A percentile compares a stretch with the other conserved stretches of the same genome.
These are phyloP conservation scores for Saururus chinensis DNA, from an alignment of 164 flowering plant species.

Conservation along the genomic window DNA sequence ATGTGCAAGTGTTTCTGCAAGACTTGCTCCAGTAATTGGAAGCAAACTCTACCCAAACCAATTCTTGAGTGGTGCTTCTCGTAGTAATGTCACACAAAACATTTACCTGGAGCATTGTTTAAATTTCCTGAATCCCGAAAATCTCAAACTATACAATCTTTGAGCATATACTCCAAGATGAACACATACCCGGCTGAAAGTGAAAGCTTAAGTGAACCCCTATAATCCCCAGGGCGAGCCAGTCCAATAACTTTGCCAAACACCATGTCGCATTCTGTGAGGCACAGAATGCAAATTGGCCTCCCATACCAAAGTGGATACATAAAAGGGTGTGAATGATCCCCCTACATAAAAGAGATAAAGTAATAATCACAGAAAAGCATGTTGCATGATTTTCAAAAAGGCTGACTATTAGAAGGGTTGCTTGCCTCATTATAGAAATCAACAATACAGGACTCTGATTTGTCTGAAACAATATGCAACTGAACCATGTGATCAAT, in stretches of 20 bases:
- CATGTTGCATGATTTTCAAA: neutral
- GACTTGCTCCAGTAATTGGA: too few relatives aligned
- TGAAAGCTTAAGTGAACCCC: slow-evolving; percentile 64
- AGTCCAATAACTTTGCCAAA: slow-evolving; percentile 53
- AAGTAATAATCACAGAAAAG: neutral
- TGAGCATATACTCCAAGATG: too few relatives aligned
- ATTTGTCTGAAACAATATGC: slow-evolving; percentile 44
- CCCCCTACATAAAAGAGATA: slow-evolving; percentile 42
- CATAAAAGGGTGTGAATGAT: slow-evolving; percentile 69
- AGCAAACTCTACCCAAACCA: too few relatives aligned
- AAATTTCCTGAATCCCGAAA: too few relatives aligned
- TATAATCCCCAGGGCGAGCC: slow-evolving; percentile 68
- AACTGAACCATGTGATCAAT: slow-evolving; percentile 40
- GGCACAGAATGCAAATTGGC: slow-evolving; percentile 50
- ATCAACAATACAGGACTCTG: slow-evolving; percentile 69
- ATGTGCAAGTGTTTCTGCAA: too few relatives aligned
- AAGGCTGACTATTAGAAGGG: neutral
- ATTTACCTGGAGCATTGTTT: too few relatives aligned
- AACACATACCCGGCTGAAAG: slow-evolving; percentile 61
- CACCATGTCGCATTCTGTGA: slow-evolving; percentile 78
- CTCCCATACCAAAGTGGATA: slow-evolving; percentile 65
- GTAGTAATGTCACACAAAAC: too few relatives aligned
- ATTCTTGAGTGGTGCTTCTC: too few relatives aligned
- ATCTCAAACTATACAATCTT: too few relatives aligned
- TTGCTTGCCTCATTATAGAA: slow-evolving; percentile 53